A percentile compares a stretch with the other conserved stretches of the same genome.
phyloP scores from a whole-genome alignment of 2,329 filamentous ascomycete species.

The Cryphonectria parasitica region DNA sequence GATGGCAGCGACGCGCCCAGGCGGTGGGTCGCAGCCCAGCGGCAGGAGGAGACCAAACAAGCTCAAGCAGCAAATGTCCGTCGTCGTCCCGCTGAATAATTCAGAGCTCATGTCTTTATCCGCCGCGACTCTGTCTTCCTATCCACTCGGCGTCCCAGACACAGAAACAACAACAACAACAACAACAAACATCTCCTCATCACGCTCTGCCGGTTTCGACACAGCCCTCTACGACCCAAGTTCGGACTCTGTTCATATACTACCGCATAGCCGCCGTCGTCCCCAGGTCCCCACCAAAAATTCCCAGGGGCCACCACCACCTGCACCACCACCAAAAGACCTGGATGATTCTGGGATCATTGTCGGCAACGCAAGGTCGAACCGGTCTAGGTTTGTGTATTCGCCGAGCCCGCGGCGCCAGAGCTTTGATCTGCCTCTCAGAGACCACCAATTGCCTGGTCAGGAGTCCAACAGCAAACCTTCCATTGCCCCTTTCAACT shows the following conservation, averaged over 20 bases:
- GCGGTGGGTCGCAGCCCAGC: not conserved
- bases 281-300: constrained; percentile 8
- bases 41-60: constrained; percentile 5
- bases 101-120: constrained; percentile 25
- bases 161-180: constrained; percentile 10
- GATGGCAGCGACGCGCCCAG: constrained; percentile 13
- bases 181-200: constrained; percentile 9
- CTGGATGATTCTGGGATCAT: not conserved
- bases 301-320: not conserved
- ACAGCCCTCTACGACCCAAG: constrained; percentile 25
- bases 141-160: constrained; percentile 18
- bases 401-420: constrained; percentile 15
- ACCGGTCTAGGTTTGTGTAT: constrained; percentile 11
- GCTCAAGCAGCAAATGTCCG: constrained; percentile 15
- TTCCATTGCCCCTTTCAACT: constrained; percentile 4
- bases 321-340: not conserved
- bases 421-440: constrained; percentile 21
- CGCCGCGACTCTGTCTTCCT: constrained; percentile 24
- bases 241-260: constrained; percentile 21
- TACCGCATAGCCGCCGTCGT: constrained; percentile 12
- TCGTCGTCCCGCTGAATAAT: constrained; percentile 19
- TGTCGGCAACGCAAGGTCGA: not conserved
- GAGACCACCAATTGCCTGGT: not conserved
- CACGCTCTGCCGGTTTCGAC: constrained; percentile 23
- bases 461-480: constrained; percentile 10